Evolutionary conservation across 768 basidiomycete genomes (phyloP), one percentile per base, ranked within the genome.

Genomic region (Psilocybe sp.): DNA sequence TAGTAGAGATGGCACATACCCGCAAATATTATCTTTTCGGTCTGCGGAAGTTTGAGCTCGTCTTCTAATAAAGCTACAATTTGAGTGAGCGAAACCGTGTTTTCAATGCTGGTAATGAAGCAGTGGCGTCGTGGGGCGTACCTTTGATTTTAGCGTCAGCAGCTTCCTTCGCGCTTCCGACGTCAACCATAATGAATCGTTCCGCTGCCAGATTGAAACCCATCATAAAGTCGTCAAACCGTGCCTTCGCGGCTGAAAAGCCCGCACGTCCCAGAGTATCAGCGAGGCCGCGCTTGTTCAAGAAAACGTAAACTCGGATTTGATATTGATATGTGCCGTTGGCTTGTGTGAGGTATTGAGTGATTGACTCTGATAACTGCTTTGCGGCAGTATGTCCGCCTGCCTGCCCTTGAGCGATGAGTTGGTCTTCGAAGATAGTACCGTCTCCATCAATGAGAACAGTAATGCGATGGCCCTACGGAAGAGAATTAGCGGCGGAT

Each of bases 81-180:
- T 6, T 28, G 11, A n/a, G 32, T 16, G 41, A 16, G 54, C 36
- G 47, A 40, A 16, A 33, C 13, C 40, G 19, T 31, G 42, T 19
- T 32, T 34, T 46, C 40, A 38, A 15, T 47, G 47, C 47, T 37
- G 32, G 32, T 37, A 34, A 54, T 16, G 7, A 39, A 46, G 33
- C 36, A 18, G 15, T 14, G 15, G 12, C 19, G 42, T n/a, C 42
- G 45, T 34, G 66, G 65, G 9, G 39, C 62, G 43, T 55, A 85
- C 87, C 83, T 75, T 85, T 86, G 62, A 89, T 79, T 67, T 89
- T 89, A 39, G 81, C 76, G 64, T 89, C 86, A 23, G 84, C 86
- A 3, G 81, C 84, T 71, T 89, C 87, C 67, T 89, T 89, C 44
- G 74, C 80, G 52, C 69, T 70, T 42, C 87, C 87, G 44, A 85